Conservation (phyloP, 2,329 filamentous ascomycete genomes). For the Cladobotryum mycophilum region DNA sequence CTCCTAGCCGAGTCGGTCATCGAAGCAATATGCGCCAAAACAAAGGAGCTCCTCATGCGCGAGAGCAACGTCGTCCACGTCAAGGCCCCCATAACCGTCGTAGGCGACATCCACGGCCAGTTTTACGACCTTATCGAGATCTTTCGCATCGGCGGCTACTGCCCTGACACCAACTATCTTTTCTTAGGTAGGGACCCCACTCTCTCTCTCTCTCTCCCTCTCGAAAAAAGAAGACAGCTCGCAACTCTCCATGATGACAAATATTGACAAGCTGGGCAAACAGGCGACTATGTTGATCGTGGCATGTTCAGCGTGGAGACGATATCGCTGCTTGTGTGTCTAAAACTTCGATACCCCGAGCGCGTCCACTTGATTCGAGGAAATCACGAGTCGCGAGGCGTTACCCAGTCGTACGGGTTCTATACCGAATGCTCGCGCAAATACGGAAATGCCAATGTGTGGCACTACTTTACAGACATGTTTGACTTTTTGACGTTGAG, state of each 20-base stretch:
- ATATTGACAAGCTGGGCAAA: background rate
- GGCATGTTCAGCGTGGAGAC: constrained; percentile 99
- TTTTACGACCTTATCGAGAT: constrained; percentile 99
- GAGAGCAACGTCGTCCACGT: constrained; percentile 99
- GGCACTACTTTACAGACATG: constrained; percentile 99
- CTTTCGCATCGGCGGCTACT: constrained; percentile 95
- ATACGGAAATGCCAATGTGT: constrained; percentile 97
- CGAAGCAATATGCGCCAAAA: constrained; percentile 98
- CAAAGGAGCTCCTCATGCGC: constrained; percentile 97
- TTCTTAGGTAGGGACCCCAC: constrained; percentile 65
- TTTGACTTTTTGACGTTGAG: constrained; percentile 96
- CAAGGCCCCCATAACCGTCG: constrained; percentile 88
- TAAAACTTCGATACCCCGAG: constrained; percentile 93
- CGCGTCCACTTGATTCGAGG: constrained; percentile 94
- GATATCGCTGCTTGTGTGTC: constrained; percentile 92
- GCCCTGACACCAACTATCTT: constrained; percentile 95
- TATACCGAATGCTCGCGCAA: constrained; percentile 98
- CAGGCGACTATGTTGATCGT: constrained; percentile 95
- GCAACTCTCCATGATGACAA: background rate
- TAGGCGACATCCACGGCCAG: constrained; percentile 97
- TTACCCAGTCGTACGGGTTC: constrained; percentile 98
- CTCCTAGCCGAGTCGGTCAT: constrained; percentile 95
- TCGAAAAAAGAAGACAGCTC: no score
- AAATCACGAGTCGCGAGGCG: constrained; percentile 95
- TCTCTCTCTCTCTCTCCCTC: background rate